A percentile compares a stretch with the other conserved stretches of the same genome.
phyloP scores from a whole-genome alignment of 768 basidiomycete genomes.

The Boletus vermiculosoides region DNA sequence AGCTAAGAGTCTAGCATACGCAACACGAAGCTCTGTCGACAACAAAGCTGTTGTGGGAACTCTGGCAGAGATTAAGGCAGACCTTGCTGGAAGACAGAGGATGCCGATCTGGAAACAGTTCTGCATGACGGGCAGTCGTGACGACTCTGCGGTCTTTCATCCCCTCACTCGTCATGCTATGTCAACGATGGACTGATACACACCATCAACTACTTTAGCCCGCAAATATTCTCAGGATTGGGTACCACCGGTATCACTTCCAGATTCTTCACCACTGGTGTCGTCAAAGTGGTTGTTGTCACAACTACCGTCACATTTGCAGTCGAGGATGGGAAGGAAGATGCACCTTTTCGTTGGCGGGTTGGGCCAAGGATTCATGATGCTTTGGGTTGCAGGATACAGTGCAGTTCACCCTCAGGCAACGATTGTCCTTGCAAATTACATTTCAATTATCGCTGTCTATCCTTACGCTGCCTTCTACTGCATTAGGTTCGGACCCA shows the following conservation, averaged over 20 bases:
- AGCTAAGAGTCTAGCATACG: slow-evolving; percentile 39
- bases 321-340: slow-evolving; percentile 51
- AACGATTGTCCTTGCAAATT: slow-evolving; percentile 32
- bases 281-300: slow-evolving; percentile 44
- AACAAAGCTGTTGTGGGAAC: slow-evolving; percentile 37
- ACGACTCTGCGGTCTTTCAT: slow-evolving; percentile 47
- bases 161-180: slow-evolving; percentile 47
- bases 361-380: slow-evolving; percentile 42
- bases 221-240: slow-evolving; percentile 47
- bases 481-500: slow-evolving; percentile 33
- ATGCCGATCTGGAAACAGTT: slow-evolving; percentile 38
- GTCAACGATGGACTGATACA: slow-evolving; percentile 51
- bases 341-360: slow-evolving; percentile 48
- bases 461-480: slow-evolving; percentile 40
- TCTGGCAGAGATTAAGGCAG: slow-evolving; percentile 48
- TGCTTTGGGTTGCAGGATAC: slow-evolving; percentile 41
- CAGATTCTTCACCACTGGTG: slow-evolving; percentile 49
- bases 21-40: slow-evolving; percentile 30
- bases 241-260: slow-evolving; percentile 45
- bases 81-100: slow-evolving; percentile 43
- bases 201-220: slow-evolving; percentile 55
- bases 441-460: slow-evolving; percentile 39
- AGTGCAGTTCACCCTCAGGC: slow-evolving; percentile 30
- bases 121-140: slow-evolving; percentile 41
- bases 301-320: slow-evolving; percentile 41